Percentiles rank a stretch among this genome's conserved stretches.
These are phyloP conservation scores for Rhodotorula kratochvilovae DNA, from an alignment of 768 basidiomycete species.

Conservation along the genomic window DNA sequence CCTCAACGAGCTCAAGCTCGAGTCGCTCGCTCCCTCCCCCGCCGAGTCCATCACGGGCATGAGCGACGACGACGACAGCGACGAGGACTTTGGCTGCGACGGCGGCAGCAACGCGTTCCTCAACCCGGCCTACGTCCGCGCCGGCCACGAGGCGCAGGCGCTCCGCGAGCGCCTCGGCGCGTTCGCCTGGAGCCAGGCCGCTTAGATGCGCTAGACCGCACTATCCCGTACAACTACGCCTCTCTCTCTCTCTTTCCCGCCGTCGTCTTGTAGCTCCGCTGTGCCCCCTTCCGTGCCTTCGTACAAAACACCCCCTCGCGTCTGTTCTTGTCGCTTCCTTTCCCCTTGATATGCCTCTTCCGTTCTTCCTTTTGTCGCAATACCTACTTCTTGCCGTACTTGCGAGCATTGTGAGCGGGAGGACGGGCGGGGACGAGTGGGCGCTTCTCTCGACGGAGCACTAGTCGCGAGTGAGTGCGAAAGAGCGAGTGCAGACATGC, in stretches of 20 bases:
- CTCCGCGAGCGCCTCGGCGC: slow-evolving; percentile 11
- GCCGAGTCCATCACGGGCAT: not conserved
- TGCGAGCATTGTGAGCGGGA: no score
- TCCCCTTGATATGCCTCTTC: not conserved
- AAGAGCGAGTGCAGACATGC: no score
- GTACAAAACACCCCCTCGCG: not conserved
- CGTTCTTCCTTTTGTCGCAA: not conserved
- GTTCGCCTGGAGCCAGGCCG: slow-evolving; percentile 6
- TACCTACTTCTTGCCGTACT: not conserved
- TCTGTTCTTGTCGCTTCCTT: not conserved
- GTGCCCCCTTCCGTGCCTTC: not conserved
- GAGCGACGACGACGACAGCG: not conserved
- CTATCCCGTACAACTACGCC: no score
- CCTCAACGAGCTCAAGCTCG: slow-evolving; percentile 30
- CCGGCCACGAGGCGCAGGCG: slow-evolving; percentile 21
- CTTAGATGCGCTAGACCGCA: not conserved
- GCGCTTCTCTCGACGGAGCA: no score
- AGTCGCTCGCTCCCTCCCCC: slow-evolving; percentile 1
- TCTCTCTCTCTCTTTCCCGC: no score
- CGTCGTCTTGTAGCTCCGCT: no score
- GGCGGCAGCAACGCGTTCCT: slow-evolving; percentile 1
- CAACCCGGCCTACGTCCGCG: slow-evolving; percentile 15
- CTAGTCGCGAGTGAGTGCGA: no score
- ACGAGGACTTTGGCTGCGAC: slow-evolving; percentile 7
- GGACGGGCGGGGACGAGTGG: no score